Evolutionary conservation across 306 rosid species (phyloP).

Genomic region (Quercus wislizeni): DNA sequence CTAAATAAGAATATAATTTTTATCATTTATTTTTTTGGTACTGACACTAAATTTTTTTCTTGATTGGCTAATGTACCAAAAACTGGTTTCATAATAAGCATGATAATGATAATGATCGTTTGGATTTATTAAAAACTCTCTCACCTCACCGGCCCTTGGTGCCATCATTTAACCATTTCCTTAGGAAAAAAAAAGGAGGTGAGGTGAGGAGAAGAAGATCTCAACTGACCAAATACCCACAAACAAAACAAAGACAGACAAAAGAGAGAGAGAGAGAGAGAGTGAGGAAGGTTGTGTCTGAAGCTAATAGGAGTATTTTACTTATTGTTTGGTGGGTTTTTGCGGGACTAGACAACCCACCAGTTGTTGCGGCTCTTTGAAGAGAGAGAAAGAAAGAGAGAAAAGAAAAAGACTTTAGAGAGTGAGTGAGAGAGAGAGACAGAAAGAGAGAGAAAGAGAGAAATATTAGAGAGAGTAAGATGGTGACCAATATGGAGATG

Average conservation of each 20-base stretch:
- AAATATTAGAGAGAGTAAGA: constrained; percentile 5
- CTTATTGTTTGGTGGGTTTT: constrained; percentile 74
- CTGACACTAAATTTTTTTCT: too few relatives aligned
- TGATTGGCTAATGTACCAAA: too few relatives aligned
- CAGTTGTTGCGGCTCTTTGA: constrained; percentile 80
- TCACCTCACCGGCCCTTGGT: too few relatives aligned
- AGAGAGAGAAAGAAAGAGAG: constrained; percentile 44
- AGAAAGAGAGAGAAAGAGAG: constrained; percentile 37
- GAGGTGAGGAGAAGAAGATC: too few relatives aligned
- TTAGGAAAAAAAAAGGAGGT: too few relatives aligned
- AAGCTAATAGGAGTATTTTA: constrained; percentile 22
- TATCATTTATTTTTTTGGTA: too few relatives aligned
- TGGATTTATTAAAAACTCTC: too few relatives aligned
- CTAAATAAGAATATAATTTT: too few relatives aligned
- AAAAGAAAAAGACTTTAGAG: constrained; percentile 22
- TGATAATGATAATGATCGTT: too few relatives aligned
- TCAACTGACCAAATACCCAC: neutral
- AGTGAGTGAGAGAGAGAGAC: constrained; percentile 19
- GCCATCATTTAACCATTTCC: too few relatives aligned
- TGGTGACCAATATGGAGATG: constrained; percentile 50
- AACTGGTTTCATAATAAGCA: too few relatives aligned
- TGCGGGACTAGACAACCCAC: constrained; percentile 85
- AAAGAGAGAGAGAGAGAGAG: neutral
- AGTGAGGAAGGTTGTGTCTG: constrained; percentile 10
- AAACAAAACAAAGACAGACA: neutral